Conservation (phyloP, 768 basidiomycete species). For the Cyclocybe aegerita region DNA sequence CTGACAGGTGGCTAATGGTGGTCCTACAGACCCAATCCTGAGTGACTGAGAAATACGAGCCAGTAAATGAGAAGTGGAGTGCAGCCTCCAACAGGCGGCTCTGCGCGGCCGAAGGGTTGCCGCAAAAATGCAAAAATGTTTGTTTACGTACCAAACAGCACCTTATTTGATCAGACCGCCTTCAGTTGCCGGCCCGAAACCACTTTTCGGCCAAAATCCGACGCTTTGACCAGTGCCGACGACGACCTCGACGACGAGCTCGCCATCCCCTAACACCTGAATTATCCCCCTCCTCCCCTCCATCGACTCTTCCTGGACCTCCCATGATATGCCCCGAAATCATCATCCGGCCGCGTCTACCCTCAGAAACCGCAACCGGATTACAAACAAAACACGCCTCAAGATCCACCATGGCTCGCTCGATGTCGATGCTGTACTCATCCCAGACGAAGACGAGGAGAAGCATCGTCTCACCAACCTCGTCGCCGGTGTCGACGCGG, state of each 20-base stretch:
- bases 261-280: constrained; percentile 30
- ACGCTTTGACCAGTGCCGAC: constrained; percentile 56
- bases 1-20: no score
- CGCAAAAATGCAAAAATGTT: constrained; percentile 16
- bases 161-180: constrained; percentile 33
- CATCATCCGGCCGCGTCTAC: constrained; percentile 74
- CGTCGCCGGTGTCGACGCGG: constrained; percentile 87
- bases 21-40: neutral
- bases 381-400: constrained; percentile 91
- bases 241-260: constrained; percentile 49
- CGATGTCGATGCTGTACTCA: constrained; percentile 76
- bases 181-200: constrained; percentile 54
- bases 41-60: neutral
- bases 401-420: constrained; percentile 80
- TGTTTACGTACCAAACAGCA: constrained; percentile 39
- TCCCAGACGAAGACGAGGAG: constrained; percentile 87
- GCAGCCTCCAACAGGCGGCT: neutral
- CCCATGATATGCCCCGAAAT: constrained; percentile 90
- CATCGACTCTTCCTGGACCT: constrained; percentile 31
- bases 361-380: constrained; percentile 84
- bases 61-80: constrained; percentile 7
- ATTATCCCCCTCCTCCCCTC: constrained; percentile 32
- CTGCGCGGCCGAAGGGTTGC: constrained; percentile 12
- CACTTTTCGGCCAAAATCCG: constrained; percentile 65
- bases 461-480: constrained; percentile 71